Percentiles rank a stretch among this genome's conserved stretches.
phyloP scores from a whole-genome alignment of 1,139 yeast species.

The Kurtzmaniella natalensis region DNA sequence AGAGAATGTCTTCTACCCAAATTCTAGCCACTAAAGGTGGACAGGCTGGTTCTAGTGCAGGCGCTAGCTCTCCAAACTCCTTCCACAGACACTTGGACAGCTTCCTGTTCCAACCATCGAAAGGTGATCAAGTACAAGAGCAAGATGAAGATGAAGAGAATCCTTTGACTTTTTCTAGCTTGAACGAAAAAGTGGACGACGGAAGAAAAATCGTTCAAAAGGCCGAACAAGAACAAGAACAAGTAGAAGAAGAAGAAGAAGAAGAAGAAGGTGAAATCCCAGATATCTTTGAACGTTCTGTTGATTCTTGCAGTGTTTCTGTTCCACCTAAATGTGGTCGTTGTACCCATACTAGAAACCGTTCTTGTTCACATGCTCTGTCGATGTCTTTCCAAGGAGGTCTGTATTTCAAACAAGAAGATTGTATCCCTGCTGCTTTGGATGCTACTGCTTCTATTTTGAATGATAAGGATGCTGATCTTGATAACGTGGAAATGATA shows the following conservation, averaged over 20 bases:
- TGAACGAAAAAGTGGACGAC: no score
- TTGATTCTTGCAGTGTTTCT: constrained; percentile 28
- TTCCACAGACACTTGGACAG: constrained; percentile 2
- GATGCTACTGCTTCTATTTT: constrained; percentile 72
- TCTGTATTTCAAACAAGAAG: constrained; percentile 39
- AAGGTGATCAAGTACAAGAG: no score
- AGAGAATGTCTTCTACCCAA: constrained; percentile 4
- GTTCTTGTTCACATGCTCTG: constrained; percentile 26
- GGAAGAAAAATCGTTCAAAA: no score
- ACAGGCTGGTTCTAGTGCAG: constrained; percentile 5
- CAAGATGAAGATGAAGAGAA: no score
- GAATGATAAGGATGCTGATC: constrained; percentile 50
- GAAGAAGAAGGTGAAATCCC: neutral
- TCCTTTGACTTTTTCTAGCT: no score
- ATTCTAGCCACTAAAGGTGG: neutral
- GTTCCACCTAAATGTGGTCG: constrained; percentile 13
- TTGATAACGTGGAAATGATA: constrained; percentile 67
- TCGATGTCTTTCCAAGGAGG: constrained; percentile 22
- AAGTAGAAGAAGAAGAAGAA: no score
- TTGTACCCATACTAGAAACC: constrained; percentile 14
- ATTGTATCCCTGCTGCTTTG: constrained; percentile 76
- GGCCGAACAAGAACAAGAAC: no score
- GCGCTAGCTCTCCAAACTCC: constrained; percentile 5
- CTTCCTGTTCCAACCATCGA: constrained; percentile 4
- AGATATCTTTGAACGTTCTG: constrained; percentile 57